A percentile compares a stretch with the other conserved stretches of the same genome.
Evolutionary conservation across 1,284 basidiomycete genomes (phyloP).

Genomic region (Ceratobasidium sp.): DNA sequence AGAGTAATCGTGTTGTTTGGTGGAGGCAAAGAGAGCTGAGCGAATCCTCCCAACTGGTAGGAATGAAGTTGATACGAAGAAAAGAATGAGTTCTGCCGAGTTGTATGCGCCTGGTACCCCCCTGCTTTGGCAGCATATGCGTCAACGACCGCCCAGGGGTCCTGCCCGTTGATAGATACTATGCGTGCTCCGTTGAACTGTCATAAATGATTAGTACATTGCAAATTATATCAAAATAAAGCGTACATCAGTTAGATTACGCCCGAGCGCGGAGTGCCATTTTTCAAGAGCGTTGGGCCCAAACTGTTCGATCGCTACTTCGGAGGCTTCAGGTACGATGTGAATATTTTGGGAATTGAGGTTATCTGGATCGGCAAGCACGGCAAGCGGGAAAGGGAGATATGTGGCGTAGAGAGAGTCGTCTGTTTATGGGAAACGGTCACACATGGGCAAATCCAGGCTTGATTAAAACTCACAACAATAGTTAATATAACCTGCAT

Average conservation of each 20-base stretch:
- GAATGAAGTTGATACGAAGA: constrained; percentile 64
- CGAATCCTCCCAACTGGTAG: constrained; percentile 74
- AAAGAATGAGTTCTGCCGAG: constrained; percentile 66
- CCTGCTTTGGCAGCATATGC: constrained; percentile 65
- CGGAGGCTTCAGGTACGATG: constrained; percentile 71
- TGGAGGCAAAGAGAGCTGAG: constrained; percentile 69
- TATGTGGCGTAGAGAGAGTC: constrained; percentile 58
- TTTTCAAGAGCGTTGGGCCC: constrained; percentile 58
- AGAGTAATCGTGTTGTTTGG: constrained; percentile 64
- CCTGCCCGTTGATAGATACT: constrained; percentile 66
- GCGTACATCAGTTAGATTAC: constrained; percentile 61
- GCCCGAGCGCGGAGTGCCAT: constrained; percentile 64
- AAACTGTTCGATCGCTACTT: constrained; percentile 67
- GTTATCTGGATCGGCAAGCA: constrained; percentile 63
- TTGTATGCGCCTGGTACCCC: constrained; percentile 62
- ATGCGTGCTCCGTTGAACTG: constrained; percentile 69
- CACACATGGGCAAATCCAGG: background rate
- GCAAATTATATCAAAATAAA: background rate
- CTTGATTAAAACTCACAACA: constrained; percentile 29
- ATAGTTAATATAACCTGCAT: constrained; percentile 67
- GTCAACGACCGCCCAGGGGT: constrained; percentile 69
- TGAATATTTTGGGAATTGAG: constrained; percentile 60
- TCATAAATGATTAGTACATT: background rate
- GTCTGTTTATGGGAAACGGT: constrained; percentile 18
- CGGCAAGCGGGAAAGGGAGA: constrained; percentile 67